Conservation (phyloP, 768 basidiomycete genomes). For the Daedalea quercina region DNA sequence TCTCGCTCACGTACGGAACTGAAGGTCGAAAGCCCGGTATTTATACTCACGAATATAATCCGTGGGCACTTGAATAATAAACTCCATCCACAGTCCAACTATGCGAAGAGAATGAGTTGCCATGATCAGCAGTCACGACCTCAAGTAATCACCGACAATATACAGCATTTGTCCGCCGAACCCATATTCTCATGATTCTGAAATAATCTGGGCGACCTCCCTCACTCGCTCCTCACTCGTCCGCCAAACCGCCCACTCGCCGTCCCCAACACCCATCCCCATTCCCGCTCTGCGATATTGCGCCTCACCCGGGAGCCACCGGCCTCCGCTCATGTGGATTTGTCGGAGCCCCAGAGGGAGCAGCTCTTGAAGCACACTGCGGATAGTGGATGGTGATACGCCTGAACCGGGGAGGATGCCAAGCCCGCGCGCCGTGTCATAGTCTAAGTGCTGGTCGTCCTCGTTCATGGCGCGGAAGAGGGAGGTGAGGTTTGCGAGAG, state of each 20-base stretch:
- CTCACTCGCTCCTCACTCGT: constrained; percentile 48
- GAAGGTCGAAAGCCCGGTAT: too few species aligned
- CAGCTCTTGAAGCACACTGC: constrained; percentile 40
- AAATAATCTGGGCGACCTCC: constrained; percentile 34
- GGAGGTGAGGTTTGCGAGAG: constrained; percentile 14
- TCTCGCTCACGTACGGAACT: too few species aligned
- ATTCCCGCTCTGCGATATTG: constrained; percentile 45
- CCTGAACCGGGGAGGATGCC: constrained; percentile 71
- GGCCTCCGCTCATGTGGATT: constrained; percentile 70
- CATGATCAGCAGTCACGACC: too few species aligned
- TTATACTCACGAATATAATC: too few species aligned
- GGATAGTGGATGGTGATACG: constrained; percentile 53
- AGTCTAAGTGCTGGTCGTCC: constrained; percentile 6
- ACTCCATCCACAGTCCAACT: too few species aligned
- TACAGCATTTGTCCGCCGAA: too few species aligned
- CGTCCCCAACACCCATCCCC: constrained; percentile 57
- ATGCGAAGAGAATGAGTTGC: too few species aligned
- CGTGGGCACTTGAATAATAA: too few species aligned
- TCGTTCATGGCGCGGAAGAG: constrained; percentile 9
- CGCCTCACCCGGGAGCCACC: constrained; percentile 53
- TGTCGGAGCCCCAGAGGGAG: constrained; percentile 54
- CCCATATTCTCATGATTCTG: too few species aligned
- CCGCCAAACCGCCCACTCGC: constrained; percentile 66
- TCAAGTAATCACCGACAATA: too few species aligned
- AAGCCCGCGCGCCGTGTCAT: constrained; percentile 23